A percentile compares a stretch with the other conserved stretches of the same genome.
phyloP scores from a whole-genome alignment of 768 basidiomycete genomes.

The Mrakia blollopis region DNA sequence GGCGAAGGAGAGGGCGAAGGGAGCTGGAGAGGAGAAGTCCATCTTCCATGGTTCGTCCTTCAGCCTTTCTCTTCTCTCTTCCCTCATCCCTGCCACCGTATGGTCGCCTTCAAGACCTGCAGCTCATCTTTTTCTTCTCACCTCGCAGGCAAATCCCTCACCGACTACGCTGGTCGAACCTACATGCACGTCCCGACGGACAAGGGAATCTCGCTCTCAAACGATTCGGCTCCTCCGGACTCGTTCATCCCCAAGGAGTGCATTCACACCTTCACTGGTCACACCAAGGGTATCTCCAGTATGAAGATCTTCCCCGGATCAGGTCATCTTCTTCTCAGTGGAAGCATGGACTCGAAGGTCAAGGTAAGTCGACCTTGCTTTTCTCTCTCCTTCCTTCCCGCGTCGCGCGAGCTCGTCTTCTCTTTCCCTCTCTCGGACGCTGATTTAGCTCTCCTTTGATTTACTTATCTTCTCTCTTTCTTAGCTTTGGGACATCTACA shows the following conservation, averaged over 20 bases:
- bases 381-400: not conserved
- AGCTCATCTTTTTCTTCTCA: not conserved
- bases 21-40: conserved; percentile 85
- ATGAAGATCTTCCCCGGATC: conserved; percentile 87
- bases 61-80: not conserved
- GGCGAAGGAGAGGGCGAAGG: conserved; percentile 62
- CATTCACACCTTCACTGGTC: conserved; percentile 97
- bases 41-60: conserved; percentile 70
- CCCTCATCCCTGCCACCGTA: not conserved
- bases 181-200: conserved; percentile 91
- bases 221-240: conserved; percentile 67
- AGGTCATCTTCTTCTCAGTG: conserved; percentile 87
- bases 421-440: not conserved
- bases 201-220: conserved; percentile 59
- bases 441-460: not conserved
- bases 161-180: conserved; percentile 95
- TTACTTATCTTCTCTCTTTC: conserved; percentile 23
- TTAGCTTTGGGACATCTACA: conserved; percentile 98
- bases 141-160: conserved; percentile 68
- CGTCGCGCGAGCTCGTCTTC: not conserved
- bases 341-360: conserved; percentile 97
- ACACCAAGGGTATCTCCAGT: conserved; percentile 92
- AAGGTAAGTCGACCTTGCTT: conserved; percentile 58
- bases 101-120: not conserved
- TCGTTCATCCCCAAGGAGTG: conserved; percentile 92